These are phyloP conservation scores for Lathyrus sativus DNA, from an alignment of 306 rosid species.

Conservation along the genomic window DNA sequence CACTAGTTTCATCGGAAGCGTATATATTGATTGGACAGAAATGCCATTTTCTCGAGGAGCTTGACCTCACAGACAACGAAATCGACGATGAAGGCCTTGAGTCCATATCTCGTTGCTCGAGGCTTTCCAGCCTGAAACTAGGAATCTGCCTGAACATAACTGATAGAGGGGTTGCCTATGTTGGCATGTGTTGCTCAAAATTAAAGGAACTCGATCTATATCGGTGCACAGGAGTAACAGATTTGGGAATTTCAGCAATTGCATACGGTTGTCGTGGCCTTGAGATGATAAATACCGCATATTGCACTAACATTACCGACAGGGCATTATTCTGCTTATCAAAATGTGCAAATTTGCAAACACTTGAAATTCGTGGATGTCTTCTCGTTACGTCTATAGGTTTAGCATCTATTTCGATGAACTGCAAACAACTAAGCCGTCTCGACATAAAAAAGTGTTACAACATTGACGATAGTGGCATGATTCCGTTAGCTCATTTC, in stretches of 20 bases:
- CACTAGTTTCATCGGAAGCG: conserved; percentile 71
- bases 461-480: conserved; percentile 75
- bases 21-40: conserved; percentile 69
- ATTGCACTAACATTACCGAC: conserved; percentile 76
- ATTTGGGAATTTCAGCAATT: conserved; percentile 70
- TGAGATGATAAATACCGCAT: conserved; percentile 75
- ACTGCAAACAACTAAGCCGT: conserved; percentile 71
- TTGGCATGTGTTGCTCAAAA: conserved; percentile 74
- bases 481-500: conserved; percentile 71
- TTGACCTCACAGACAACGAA: conserved; percentile 92
- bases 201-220: conserved; percentile 85
- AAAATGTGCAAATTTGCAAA: conserved; percentile 63
- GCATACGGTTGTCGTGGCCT: conserved; percentile 78
- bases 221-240: conserved; percentile 83
- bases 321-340: conserved; percentile 59
- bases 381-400: conserved; percentile 70
- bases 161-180: conserved; percentile 64
- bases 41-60: conserved; percentile 74
- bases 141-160: conserved; percentile 92
- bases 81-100: conserved; percentile 80
- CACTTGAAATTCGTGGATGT: conserved; percentile 87
- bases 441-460: conserved; percentile 84
- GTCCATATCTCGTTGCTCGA: conserved; percentile 69
- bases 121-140: conserved; percentile 69
- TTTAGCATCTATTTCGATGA: conserved; percentile 61